Evolutionary conservation across 257 asterid species (phyloP), one percentile per base, ranked within the genome.

Genomic region (Gentiana straminea): DNA sequence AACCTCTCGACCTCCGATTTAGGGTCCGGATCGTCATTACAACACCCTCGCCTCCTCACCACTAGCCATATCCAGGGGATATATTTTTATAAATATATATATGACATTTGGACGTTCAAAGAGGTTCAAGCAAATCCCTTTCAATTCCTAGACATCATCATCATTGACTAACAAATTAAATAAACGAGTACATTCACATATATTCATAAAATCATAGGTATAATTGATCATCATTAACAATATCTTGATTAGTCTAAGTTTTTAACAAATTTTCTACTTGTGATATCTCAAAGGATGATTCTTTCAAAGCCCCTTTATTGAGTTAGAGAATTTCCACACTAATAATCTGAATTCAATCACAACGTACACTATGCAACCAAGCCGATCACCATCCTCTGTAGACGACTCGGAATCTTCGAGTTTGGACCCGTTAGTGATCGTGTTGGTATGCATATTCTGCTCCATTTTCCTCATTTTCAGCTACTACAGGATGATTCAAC

Each of bases 341-440:
- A 53, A 15, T 15, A 15, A 24, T 24, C 24, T 24, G 24, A 7
- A 52, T 37, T 24, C 37, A 32, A 36, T 59, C 45, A 33, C 33
- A 48, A 41, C 24, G 24, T 24, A 24, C 24, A 55, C 33, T 44
- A 82, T 74, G 81, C 37, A 76, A 63, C 34, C 61, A 62, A 65
- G 72, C 48, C 77, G 70, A 44, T 11, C 71, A 10, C 53, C 37
- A n/a, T 52, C 80, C 41, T 71, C 80, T 33, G 9, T 10, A 24
- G 24, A 24, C 2, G 64, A 43, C 0, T 7, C 1, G 10, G 68
- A 62, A 61, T 54, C 73, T 13, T 67, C 82, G 2, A 69, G 32
- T 59, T 81, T 84, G 88, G 75, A 83, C 62, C 86, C 88, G n/a
- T 58, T 59, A 59, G 64, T 83, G 6, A 67, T 81, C 6, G 82